These are phyloP conservation scores for Globisporangium apiculatum DNA, from an alignment of 352 stramenopile species.

Conservation along the genomic window DNA sequence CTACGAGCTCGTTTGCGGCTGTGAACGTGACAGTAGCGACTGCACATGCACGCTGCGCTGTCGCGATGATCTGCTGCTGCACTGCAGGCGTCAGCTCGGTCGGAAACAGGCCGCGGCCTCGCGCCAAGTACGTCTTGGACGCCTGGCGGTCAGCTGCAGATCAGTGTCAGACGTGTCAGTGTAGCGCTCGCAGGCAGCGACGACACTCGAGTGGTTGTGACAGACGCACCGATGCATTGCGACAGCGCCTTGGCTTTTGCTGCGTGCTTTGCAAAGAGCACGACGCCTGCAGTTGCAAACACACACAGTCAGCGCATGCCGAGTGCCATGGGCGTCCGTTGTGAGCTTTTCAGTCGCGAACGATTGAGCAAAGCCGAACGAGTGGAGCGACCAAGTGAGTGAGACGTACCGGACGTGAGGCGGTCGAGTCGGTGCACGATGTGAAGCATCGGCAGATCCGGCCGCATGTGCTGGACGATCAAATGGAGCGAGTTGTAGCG, in stretches of 20 bases:
- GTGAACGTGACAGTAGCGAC: constrained; percentile 50
- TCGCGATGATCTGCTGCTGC: constrained; percentile 30
- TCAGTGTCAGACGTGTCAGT: background rate
- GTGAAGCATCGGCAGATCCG: constrained; percentile 65
- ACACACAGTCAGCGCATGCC: background rate
- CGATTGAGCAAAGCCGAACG: background rate
- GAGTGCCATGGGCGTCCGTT: background rate
- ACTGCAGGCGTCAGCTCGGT: constrained; percentile 22
- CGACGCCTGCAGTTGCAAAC: constrained; percentile 32
- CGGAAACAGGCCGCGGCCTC: constrained; percentile 88
- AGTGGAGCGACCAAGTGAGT: background rate
- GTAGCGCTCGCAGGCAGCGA: background rate
- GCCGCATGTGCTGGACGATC: constrained; percentile 65
- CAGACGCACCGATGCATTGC: constrained; percentile 50
- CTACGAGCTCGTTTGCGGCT: constrained; percentile 37
- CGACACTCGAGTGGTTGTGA: background rate
- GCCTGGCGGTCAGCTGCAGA: constrained; percentile 64
- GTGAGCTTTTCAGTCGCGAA: background rate
- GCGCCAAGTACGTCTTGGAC: constrained; percentile 94
- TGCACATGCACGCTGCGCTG: constrained; percentile 34
- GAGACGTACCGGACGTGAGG: constrained; percentile 85
- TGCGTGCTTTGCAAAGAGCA: constrained; percentile 77
- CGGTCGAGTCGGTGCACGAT: constrained; percentile 95
- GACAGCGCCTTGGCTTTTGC: constrained; percentile 69
- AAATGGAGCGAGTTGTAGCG: constrained; percentile 92